Evolutionary conservation across 306 rosid species (phyloP).

Genomic region (Nissolia schottii): DNA sequence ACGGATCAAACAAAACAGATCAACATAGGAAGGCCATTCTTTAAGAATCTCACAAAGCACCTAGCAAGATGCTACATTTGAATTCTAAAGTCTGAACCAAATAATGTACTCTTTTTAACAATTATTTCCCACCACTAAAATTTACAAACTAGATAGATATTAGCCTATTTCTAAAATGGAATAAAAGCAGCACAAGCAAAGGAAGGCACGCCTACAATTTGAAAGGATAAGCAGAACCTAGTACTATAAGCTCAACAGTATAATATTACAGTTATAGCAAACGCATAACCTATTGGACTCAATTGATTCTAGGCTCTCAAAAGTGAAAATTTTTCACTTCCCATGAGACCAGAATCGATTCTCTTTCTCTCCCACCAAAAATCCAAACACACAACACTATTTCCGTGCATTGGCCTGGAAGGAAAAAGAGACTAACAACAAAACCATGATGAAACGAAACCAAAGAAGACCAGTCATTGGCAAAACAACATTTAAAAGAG

Average conservation of each 20-base stretch:
- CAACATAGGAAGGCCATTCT: neutral
- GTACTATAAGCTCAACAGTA: neutral
- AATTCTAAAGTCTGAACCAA: neutral
- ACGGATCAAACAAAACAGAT: neutral
- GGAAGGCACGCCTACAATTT: neutral
- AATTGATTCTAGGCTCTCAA: too few relatives aligned
- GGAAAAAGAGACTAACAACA: neutral
- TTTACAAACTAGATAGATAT: neutral
- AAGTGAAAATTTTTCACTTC: too few relatives aligned
- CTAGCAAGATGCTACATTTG: neutral
- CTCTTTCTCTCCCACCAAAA: too few relatives aligned
- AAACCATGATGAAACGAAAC: neutral
- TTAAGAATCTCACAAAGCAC: neutral
- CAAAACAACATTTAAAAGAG: neutral
- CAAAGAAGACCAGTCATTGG: neutral
- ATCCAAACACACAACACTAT: neutral
- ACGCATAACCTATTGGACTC: neutral
- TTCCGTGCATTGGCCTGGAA: slow-evolving; percentile 3
- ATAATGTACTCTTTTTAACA: neutral
- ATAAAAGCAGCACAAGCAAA: neutral
- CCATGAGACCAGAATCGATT: too few relatives aligned
- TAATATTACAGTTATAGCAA: neutral
- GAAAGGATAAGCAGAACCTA: neutral
- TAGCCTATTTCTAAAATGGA: neutral
- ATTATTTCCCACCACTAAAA: neutral